A percentile compares a stretch with the other conserved stretches of the same genome.
phyloP scores from a whole-genome alignment of 495 filamentous ascomycete genomes.

The Lichenothelia convexa region DNA sequence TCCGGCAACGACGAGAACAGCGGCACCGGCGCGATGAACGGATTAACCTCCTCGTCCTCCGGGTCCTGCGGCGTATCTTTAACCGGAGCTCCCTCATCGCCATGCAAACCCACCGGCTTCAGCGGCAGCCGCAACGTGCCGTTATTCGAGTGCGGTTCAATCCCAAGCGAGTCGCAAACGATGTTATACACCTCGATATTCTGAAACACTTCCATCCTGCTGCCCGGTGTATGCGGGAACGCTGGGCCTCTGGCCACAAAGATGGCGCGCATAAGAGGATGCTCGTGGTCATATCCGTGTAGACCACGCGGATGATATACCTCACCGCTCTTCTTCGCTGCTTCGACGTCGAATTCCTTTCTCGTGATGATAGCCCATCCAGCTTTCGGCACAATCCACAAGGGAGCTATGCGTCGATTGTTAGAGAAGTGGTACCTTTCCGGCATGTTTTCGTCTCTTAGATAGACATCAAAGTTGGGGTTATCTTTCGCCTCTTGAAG shows the following conservation, averaged over 20 bases:
- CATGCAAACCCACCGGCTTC: conserved; percentile 48
- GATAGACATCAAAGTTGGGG: conserved; percentile 64
- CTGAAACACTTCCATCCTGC: conserved; percentile 67
- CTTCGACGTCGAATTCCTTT: conserved; percentile 52
- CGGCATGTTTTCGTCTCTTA: conserved; percentile 66
- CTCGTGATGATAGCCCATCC: conserved; percentile 78
- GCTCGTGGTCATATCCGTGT: conserved; percentile 79
- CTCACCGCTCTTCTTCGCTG: conserved; percentile 38
- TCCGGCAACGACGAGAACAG: no score
- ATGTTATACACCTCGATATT: conserved; percentile 95
- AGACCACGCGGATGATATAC: conserved; percentile 60
- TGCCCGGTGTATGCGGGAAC: conserved; percentile 69
- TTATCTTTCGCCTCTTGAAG: conserved; percentile 33
- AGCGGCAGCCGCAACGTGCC: conserved; percentile 73
- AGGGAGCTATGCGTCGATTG: conserved; percentile 72
- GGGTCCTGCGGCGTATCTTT: conserved; percentile 17
- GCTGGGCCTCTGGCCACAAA: conserved; percentile 78
- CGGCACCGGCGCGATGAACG: no score
- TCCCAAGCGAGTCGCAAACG: conserved; percentile 63
- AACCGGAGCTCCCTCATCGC: conserved; percentile 21
- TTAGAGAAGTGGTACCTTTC: conserved; percentile 71
- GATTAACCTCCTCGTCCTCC: not conserved
- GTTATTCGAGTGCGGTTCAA: conserved; percentile 56
- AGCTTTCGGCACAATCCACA: conserved; percentile 81
- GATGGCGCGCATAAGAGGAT: conserved; percentile 83